phyloP scores from a whole-genome alignment of 139 green algal genomes.

The Chlamydomonas sphaeroides region DNA sequence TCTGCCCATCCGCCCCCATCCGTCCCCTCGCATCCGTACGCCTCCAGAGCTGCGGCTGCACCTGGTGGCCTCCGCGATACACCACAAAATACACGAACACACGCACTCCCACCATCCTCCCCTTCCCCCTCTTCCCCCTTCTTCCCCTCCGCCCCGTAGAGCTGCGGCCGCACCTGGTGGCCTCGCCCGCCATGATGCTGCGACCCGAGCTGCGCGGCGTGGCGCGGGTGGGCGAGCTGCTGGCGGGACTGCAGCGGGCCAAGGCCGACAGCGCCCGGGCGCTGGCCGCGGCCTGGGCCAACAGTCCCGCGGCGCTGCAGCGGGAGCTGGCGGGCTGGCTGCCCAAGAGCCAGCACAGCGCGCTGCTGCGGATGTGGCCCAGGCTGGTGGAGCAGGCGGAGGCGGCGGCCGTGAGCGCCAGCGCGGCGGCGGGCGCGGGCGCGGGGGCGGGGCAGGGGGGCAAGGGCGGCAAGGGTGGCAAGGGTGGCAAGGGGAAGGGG shows the following conservation, averaged over 20 bases:
- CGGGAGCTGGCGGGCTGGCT: conserved; percentile 72
- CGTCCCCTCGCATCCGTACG: too few relatives aligned
- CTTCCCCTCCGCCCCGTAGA: neutral
- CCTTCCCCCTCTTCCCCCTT: neutral
- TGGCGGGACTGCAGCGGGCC: conserved; percentile 52
- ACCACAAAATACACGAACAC: neutral
- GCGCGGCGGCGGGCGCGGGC: neutral
- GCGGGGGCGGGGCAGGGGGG: neutral
- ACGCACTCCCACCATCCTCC: neutral
- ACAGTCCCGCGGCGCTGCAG: conserved; percentile 58
- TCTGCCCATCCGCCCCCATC: too few relatives aligned
- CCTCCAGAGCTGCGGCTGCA: too few relatives aligned
- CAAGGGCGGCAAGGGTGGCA: conserved; percentile 5
- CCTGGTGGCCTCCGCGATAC: too few relatives aligned
- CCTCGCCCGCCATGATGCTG: conserved; percentile 55
- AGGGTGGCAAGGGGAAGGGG: neutral
- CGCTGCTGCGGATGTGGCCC: conserved; percentile 68
- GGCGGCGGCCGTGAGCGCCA: too few relatives aligned
- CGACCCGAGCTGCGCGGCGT: conserved; percentile 67
- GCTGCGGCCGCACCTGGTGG: conserved; percentile 46
- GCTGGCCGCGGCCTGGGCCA: conserved; percentile 60
- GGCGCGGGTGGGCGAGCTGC: conserved; percentile 68
- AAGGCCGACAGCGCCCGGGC: conserved; percentile 51
- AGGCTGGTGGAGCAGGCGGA: conserved; percentile 24
- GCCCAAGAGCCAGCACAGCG: conserved; percentile 35